Evolutionary conservation across 176 grass and related monocot species (phyloP).

Genomic region (maize (Zea mays)): DNA sequence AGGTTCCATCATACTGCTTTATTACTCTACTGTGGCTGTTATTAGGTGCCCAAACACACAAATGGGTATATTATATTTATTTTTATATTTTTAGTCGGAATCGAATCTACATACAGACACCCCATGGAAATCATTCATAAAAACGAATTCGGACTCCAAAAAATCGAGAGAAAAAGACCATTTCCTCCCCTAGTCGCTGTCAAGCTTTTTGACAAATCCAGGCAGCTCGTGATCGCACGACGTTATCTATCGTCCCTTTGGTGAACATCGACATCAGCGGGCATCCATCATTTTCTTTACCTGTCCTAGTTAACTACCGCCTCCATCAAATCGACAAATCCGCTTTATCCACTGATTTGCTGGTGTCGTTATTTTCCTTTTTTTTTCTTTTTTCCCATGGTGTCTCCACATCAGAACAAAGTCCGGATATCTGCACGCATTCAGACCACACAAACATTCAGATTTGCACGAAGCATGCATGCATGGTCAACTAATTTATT

Average conservation of each 20-base stretch:
- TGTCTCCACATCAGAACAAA: background rate
- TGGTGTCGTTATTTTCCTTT: background rate
- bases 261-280: conserved; percentile 24
- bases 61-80: no score
- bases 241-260: conserved; percentile 4
- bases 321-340: conserved; percentile 2
- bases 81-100: no score
- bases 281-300: background rate
- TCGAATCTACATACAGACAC: no score
- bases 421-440: background rate
- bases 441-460: conserved; percentile 2
- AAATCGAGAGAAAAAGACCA: no score
- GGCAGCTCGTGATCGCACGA: conserved; percentile 25
- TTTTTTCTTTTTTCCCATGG: background rate
- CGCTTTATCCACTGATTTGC: conserved; percentile 6
- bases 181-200: background rate
- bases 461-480: background rate
- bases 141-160: no score
- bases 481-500: conserved; percentile 16
- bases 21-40: no score
- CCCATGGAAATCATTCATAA: no score
- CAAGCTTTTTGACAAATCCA: conserved; percentile 42
- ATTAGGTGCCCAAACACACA: no score
- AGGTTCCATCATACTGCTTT: no score
- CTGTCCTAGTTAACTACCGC: background rate